Evolutionary conservation across 1,139 yeast species (phyloP).

Genomic region (Pichia norvegensis): DNA sequence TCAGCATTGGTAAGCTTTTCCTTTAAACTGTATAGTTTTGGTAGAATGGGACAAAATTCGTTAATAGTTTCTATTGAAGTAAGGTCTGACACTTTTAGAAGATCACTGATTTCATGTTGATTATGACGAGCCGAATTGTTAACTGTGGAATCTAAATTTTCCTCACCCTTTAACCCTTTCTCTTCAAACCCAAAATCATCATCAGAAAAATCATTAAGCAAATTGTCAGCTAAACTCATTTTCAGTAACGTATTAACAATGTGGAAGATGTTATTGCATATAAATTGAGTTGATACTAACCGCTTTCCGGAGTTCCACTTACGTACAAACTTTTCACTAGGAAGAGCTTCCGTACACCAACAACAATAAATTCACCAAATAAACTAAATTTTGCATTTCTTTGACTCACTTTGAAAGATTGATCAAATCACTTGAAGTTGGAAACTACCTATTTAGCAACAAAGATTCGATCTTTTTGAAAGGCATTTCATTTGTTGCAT

Average conservation of each 20-base stretch:
- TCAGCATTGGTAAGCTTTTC: conserved; percentile 16
- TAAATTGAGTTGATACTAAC: too few relatives aligned
- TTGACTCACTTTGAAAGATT: neutral
- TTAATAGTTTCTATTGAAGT: conserved; percentile 7
- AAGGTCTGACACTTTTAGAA: conserved; percentile 11
- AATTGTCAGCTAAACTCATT: conserved; percentile 24
- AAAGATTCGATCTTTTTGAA: conserved; percentile 3
- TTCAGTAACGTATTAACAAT: too few relatives aligned
- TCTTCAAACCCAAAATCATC: neutral
- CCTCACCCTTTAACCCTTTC: neutral
- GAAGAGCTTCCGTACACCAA: neutral
- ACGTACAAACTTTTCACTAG: too few relatives aligned
- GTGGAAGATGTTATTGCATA: too few relatives aligned
- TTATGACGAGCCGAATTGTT: neutral
- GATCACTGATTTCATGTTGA: conserved; percentile 1
- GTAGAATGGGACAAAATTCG: conserved; percentile 19
- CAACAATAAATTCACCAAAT: too few relatives aligned
- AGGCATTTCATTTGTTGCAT: neutral
- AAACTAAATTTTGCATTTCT: too few relatives aligned
- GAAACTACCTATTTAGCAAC: neutral
- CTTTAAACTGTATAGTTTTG: conserved; percentile 19
- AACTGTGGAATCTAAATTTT: neutral
- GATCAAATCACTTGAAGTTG: neutral
- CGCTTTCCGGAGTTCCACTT: too few relatives aligned
- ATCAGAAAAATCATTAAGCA: conserved; percentile 21